Base-by-base conservation (phyloP, 73 alveolate genomes). In the Blepharisma japonicum region DNA sequence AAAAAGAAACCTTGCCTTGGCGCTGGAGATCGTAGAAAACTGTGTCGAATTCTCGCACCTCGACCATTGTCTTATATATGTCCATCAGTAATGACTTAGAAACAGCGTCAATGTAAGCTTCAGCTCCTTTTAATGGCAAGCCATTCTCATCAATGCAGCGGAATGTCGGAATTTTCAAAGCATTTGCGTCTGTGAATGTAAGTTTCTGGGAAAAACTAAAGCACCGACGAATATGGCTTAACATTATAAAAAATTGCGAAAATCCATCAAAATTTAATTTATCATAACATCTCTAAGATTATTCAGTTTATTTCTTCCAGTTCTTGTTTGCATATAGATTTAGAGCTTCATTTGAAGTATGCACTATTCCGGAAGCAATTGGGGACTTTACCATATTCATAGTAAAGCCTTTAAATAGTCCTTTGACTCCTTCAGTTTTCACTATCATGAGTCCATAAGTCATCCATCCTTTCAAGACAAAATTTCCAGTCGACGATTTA, bases 21-120 rank as follows among this genome's bases (percentile, higher is more conserved):
- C 99, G 89, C 68, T 95, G 91, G 51, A 91, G 91, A 71, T 85
- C 80, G 81, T 83, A 68, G 87, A 84, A 68, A 45, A 89, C 82
- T 42, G 77, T 83, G 56, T 91, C 97, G 7, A 84, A 92, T 55
- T 86, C 94, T 51, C 77, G 81, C 55, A 84, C 81, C 81, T 86
- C 84, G 54, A 91, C 89, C 97, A 91, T 91, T 11, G 87, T 56
- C 68, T 83, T 81, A 85, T 85, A 81, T 85, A 91, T 91, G 76
- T 81, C 74, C 21, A 80, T 71, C 55, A 86, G 78, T 51, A 70
- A 56, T 20, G 81, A 90, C 45, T 82, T 81, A 45, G 56, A 90
- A 27, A 85, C 71, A n/a, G 14, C 46, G 21, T 11, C 25, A 1
- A 23, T n/a, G 9, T 9, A 70, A n/a, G 54, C 7, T 71, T 68